A percentile compares a stretch with the other conserved stretches of the same genome.
These are phyloP conservation scores for Staphylotrichum tortipilum DNA, from an alignment of 495 filamentous ascomycete species.

Conservation along the genomic window DNA sequence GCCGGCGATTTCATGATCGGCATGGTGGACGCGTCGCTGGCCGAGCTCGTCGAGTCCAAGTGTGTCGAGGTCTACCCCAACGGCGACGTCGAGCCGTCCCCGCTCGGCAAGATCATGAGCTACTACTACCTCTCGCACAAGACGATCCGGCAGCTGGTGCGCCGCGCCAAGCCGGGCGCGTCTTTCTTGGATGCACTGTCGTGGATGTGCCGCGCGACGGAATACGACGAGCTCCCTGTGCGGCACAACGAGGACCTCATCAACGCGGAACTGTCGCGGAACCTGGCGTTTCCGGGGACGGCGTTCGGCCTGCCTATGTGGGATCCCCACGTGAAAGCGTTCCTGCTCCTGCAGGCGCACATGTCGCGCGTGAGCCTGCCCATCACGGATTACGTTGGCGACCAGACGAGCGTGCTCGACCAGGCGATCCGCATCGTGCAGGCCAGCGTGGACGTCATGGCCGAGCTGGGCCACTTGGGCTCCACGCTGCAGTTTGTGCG, in stretches of 20 bases:
- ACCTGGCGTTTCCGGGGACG: constrained; percentile 52
- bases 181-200: constrained; percentile 76
- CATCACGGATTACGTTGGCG: constrained; percentile 94
- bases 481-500: constrained; percentile 70
- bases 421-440: constrained; percentile 93
- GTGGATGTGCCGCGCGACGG: constrained; percentile 89
- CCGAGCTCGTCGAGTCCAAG: constrained; percentile 68
- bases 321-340: constrained; percentile 97
- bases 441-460: constrained; percentile 84
- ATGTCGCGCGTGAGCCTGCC: constrained; percentile 88
- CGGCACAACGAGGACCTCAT: constrained; percentile 98
- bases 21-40: constrained; percentile 77
- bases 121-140: constrained; percentile 99
- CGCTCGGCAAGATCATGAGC: constrained; percentile 94
- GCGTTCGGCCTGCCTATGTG: constrained; percentile 73
- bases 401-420: constrained; percentile 76
- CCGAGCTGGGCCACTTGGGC: constrained; percentile 75
- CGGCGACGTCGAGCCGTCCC: constrained; percentile 79
- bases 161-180: constrained; percentile 66
- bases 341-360: constrained; percentile 86
- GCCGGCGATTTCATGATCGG: constrained; percentile 90
- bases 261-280: constrained; percentile 81
- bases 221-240: constrained; percentile 98
- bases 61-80: constrained; percentile 78
- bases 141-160: constrained; percentile 76